phyloP scores from a whole-genome alignment of 129 eudicot species.

The Arctium lappa region DNA sequence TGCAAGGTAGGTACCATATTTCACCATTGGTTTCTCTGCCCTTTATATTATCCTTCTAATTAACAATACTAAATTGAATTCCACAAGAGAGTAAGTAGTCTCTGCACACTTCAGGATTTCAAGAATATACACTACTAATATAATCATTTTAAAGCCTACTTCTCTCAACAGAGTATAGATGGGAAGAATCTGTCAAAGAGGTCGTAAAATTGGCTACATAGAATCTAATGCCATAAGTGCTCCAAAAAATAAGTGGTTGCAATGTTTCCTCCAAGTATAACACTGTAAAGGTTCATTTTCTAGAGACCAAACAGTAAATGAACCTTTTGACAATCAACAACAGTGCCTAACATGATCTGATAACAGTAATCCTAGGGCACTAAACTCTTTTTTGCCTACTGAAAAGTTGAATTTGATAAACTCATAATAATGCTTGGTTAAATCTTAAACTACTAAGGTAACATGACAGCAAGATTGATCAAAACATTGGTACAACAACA shows the following conservation, averaged over 20 bases:
- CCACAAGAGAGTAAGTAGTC: no score
- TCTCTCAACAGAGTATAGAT: no score
- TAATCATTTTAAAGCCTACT: no score
- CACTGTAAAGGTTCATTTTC: background rate
- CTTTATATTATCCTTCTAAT: no score
- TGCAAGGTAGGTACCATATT: no score
- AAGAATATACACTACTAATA: no score
- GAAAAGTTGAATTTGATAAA: background rate
- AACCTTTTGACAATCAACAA: background rate
- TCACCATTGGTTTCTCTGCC: no score
- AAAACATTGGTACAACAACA: background rate
- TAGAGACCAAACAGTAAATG: background rate
- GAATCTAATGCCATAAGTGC: background rate
- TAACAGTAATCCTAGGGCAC: background rate
- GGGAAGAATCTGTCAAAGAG: no score
- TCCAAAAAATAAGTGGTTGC: background rate
- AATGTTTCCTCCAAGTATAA: no score
- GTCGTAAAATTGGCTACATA: no score
- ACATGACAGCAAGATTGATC: background rate
- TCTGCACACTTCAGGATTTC: no score
- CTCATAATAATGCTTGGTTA: background rate
- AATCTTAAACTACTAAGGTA: background rate
- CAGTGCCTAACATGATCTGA: background rate
- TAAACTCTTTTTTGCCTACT: background rate
- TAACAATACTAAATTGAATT: no score